Conservation (phyloP, 2,329 filamentous ascomycete species). For the Fusarium sp. region DNA sequence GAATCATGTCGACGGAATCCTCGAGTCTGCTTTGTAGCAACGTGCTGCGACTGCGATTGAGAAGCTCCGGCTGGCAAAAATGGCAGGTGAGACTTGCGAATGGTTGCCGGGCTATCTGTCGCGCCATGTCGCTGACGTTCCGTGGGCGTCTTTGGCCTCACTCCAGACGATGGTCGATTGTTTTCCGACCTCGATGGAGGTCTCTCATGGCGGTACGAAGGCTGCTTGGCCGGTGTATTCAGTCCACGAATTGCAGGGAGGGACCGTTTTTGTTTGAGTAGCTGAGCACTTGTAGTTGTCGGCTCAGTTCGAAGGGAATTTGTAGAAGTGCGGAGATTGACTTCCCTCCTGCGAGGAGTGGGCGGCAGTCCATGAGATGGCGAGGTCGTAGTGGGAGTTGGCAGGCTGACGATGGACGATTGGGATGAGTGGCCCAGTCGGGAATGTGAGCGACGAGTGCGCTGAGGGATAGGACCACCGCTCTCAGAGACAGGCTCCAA, state of each 20-base stretch:
- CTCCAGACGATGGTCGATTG: constrained; percentile 62
- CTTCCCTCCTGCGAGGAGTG: constrained; percentile 71
- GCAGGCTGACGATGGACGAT: constrained; percentile 74
- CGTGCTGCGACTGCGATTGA: constrained; percentile 81
- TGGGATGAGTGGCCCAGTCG: constrained; percentile 77
- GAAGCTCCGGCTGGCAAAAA: constrained; percentile 85
- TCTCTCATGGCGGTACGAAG: constrained; percentile 63
- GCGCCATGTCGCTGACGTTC: constrained; percentile 67
- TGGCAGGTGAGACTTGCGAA: constrained; percentile 73
- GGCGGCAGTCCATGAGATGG: constrained; percentile 66
- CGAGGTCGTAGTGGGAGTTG: constrained; percentile 70
- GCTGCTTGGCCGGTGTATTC: constrained; percentile 65
- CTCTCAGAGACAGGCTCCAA: constrained; percentile 95
- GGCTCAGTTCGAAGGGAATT: constrained; percentile 68
- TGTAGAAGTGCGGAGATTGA: constrained; percentile 67
- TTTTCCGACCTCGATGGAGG: constrained; percentile 70
- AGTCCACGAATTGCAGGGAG: constrained; percentile 69
- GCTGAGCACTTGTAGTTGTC: constrained; percentile 74
- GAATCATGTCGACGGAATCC: constrained; percentile 85
- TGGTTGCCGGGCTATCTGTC: constrained; percentile 63
- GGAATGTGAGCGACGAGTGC: constrained; percentile 72
- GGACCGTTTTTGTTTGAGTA: constrained; percentile 74
- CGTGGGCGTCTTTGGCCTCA: constrained; percentile 78
- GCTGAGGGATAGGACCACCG: constrained; percentile 75
- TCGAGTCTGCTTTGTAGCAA: constrained; percentile 76